Base-by-base conservation (phyloP, 306 rosid species). In the Ormosia semicastrata region DNA sequence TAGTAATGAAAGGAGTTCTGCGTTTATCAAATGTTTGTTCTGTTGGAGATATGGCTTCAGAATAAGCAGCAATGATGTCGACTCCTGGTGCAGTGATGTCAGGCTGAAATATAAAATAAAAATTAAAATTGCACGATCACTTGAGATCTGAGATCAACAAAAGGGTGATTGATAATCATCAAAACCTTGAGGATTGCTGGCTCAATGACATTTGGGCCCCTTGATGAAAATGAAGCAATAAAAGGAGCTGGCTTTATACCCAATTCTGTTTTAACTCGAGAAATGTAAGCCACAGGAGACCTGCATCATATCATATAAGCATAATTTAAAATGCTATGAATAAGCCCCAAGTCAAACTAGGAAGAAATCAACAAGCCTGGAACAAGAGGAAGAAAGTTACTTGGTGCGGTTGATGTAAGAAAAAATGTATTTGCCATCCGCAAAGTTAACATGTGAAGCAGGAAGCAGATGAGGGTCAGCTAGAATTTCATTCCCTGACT, bases 181-280 rank as follows among this genome's bases (percentile, higher is more conserved):
- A 24, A 24, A 24, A 24, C 98, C 98, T 94, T 92, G 44, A 92
- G 89, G 67, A 94, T 62, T 29, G 81, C 8, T 53, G 79, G 69
- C 52, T 81, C 93, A 37, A 92, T 3, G 6, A 0, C 0, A 73
- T 66, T 88, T 30, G 98, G 98, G 1, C 98, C 98, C 50, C 97
- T 88, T 24, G 95, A 86, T 39, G 98, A 94, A 87, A 92, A 92
- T 18, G 87, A 2, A 73, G 94, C 94, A 72, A 94, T 18, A 17
- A 49, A 0, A 14, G 97, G 98, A 37, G 94, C 74, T 40, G 91
- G 88, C 41, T 85, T 82, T 32, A 5, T 4, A 30, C 81, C 89
- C 3, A 86, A 3, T 57, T 66, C 46, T 17, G 97, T 91, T 59
- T 36, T 78, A 37, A 65, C 88, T 1, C 24, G n/a, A 89, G 89